Evolutionary conservation across 2,329 filamentous ascomycete species (phyloP), one percentile per base, ranked within the genome.

Genomic region (Aspergillus sclerotialis): DNA sequence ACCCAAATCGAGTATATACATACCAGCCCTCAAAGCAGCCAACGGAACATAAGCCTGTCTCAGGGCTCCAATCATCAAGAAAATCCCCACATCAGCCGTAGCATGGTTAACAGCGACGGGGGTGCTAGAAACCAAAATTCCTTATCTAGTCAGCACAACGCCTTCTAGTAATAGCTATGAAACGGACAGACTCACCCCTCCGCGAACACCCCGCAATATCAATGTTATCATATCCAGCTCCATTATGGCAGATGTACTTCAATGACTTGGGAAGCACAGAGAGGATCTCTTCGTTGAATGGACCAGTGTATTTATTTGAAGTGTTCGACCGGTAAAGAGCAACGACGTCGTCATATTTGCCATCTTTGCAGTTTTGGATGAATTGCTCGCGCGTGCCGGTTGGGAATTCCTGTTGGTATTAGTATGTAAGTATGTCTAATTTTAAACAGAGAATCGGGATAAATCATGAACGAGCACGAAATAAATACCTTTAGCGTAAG

Each of bases 141-240:
- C 52, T n/a, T 61, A 36, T 8, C 13, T 1, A 4, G 30, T n/a
- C 12, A n/a, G 18, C 21, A 31, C n/a, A 4, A 11, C 21, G 12
- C n/a, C n/a, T 19, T n/a, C n/a, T n/a, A 12, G 7, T n/a, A 19
- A 21, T 7, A 31, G 17, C 9, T 6, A 10, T 7, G 18, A 9
- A 10, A 34, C 13, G 13, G 4, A 31, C 29, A 11, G 3, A 31
- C 45, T n/a, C 39, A 61, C 60, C 53, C 45, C 47, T 63, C 42
- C 64, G 52, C 16, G 69, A 70, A 52, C 73, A 77, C 14, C 67
- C 70, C 1, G 62, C 53, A 10, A 77, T 61, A 38, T 78, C 73
- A 30, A 79, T 69, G 45, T 76, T 76, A 50, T 78, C 75, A 53
- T 79, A 79, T 4, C 75, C 75, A 2, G 75, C 75, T 11, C 75